These are phyloP conservation scores for Leccinum variicolor DNA, from an alignment of 768 basidiomycete genomes.

Conservation along the genomic window DNA sequence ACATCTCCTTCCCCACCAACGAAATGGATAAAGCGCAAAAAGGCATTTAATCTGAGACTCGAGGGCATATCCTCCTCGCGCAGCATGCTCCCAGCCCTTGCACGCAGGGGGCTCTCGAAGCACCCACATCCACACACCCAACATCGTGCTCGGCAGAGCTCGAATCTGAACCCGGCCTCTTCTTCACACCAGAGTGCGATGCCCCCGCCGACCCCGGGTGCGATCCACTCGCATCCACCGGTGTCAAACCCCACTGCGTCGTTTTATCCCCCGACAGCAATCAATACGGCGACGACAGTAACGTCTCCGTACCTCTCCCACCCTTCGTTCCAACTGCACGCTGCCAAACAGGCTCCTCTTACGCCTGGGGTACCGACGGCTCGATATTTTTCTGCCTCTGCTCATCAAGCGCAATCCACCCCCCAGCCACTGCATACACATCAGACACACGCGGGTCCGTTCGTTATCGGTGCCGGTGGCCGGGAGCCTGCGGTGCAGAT, in stretches of 20 bases:
- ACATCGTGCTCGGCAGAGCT: constrained; percentile 30
- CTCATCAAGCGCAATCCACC: constrained; percentile 6
- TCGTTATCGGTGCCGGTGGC: constrained; percentile 29
- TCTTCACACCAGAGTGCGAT: constrained; percentile 16
- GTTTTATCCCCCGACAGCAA: constrained; percentile 29
- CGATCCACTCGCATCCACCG: constrained; percentile 16
- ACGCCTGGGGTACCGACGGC: constrained; percentile 9
- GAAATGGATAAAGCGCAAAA: constrained; percentile 57
- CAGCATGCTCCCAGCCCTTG: constrained; percentile 13
- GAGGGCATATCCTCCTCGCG: constrained; percentile 39
- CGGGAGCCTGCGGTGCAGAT: constrained; percentile 48
- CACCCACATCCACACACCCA: constrained; percentile 22
- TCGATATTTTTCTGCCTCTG: constrained; percentile 11
- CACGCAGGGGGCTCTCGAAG: constrained; percentile 27
- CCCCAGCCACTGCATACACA: constrained; percentile 13
- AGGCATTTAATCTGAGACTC: constrained; percentile 51
- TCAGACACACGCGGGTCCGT: constrained; percentile 16
- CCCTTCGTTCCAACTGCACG: constrained; percentile 27
- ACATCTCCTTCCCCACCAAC: constrained; percentile 25
- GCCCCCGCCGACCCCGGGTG: constrained; percentile 10
- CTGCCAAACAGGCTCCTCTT: constrained; percentile 9
- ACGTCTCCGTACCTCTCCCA: constrained; percentile 32
- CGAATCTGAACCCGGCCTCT: constrained; percentile 30
- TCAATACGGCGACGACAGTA: constrained; percentile 29
- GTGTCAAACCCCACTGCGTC: constrained; percentile 17